phyloP scores from a whole-genome alignment of 1,284 basidiomycete genomes.

The Tetrapyrgos nigripes region DNA sequence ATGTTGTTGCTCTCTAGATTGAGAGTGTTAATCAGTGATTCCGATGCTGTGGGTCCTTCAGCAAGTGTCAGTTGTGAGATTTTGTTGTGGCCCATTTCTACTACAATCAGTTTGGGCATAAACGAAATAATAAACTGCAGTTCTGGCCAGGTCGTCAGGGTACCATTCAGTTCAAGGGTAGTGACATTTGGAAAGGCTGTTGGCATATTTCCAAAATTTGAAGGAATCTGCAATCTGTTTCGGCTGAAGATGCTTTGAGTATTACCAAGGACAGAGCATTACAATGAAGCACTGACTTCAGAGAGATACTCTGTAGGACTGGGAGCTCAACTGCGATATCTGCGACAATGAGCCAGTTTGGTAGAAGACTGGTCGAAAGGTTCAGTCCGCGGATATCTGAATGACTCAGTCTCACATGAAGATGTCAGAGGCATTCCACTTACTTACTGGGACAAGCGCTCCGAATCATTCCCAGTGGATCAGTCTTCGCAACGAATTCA shows the following conservation, averaged over 20 bases:
- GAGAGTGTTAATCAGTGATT: conserved; percentile 55
- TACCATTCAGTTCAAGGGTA: conserved; percentile 81
- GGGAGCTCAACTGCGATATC: conserved; percentile 70
- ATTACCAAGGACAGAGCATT: conserved; percentile 17
- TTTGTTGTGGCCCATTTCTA: conserved; percentile 84
- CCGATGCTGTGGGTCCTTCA: conserved; percentile 18
- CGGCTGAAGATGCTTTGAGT: conserved; percentile 50
- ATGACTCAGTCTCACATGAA: conserved; percentile 19
- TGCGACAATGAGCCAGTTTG: conserved; percentile 75
- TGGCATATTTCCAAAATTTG: conserved; percentile 31
- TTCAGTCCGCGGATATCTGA: conserved; percentile 83
- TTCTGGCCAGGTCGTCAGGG: conserved; percentile 74
- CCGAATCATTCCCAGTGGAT: conserved; percentile 59
- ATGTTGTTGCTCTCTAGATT: conserved; percentile 83
- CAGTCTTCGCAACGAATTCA: conserved; percentile 64
- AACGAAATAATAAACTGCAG: conserved; percentile 56
- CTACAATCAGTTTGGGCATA: conserved; percentile 66
- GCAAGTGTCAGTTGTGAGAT: conserved; percentile 47
- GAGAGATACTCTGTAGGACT: conserved; percentile 66
- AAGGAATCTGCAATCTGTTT: conserved; percentile 56
- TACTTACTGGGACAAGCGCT: conserved; percentile 74
- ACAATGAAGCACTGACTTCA: conserved; percentile 68
- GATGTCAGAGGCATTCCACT: not conserved
- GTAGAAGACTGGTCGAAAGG: conserved; percentile 80
- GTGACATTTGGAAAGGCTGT: conserved; percentile 61